Base-by-base conservation (phyloP, 2,329 filamentous ascomycete genomes). In the Pseudogymnoascus sp. region DNA sequence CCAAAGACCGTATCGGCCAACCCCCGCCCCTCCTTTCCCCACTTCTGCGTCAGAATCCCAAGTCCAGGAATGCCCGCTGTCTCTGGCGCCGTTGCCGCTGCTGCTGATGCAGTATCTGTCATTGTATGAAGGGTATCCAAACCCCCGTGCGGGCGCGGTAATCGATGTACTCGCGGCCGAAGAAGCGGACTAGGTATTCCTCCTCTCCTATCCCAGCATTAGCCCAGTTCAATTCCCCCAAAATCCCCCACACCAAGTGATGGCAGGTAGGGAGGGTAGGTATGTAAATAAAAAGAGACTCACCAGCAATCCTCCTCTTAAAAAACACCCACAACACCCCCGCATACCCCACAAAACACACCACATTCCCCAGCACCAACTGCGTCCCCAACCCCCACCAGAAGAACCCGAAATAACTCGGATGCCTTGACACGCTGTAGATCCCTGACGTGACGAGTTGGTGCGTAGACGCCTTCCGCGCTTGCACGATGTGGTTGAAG, bases 331-430 rank as follows among this genome's bases (percentile, higher is more conserved):
- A 97, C 67, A 99, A 74, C 13, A 95, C 88, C 6, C 81, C 73
- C 0, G 84, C 76, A 77, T 96, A 97, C 1, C 76, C 88, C 5
- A 87, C 67, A 62, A 95, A 85, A 72, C 91, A 96, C 1, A 96
- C 67, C 7, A 82, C 76, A 75, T 99, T 99, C 15, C 93, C 93
- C 66, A 97, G 80, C 61, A 96, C 85, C 45, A 97, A 72, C 79
- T 99, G 94, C 10, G 92, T 96, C 4, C 94, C 94, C n/a, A 97
- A 71, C 0, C 90, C 91, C 93, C 93, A 99, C 86, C 92, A 97
- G 75, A 96, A 99, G 78, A 97, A 99, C 3, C 93, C 94, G 77
- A 97, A 97, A 76, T 99, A 99, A 63, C 88, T 89, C 10, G 94
- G 94, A 74, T 99, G 94, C 25, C 94, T 80, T 60, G 95, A 77